These are phyloP conservation scores for Colletotrichum tamarilloi DNA, from an alignment of 2,329 filamentous ascomycete genomes.

Conservation along the genomic window DNA sequence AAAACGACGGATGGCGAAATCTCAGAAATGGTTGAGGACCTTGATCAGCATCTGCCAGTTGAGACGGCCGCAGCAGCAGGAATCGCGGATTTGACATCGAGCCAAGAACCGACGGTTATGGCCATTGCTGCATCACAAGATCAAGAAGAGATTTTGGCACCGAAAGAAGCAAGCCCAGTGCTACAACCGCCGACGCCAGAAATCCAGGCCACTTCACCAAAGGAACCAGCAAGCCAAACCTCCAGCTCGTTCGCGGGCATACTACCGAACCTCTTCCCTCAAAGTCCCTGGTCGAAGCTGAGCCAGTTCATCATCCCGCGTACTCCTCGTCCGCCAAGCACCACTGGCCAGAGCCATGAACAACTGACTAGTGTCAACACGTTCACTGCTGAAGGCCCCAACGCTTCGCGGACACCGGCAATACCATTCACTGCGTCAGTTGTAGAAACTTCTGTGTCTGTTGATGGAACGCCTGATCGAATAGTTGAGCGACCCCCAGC, in stretches of 20 bases:
- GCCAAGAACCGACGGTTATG: constrained; percentile 7
- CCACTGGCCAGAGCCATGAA: neutral
- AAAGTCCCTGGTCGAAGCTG: constrained; percentile 29
- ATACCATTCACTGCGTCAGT: neutral
- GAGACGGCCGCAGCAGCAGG: neutral
- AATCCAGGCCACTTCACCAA: neutral
- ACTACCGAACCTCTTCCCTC: neutral
- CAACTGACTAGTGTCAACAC: neutral
- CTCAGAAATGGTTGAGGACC: neutral
- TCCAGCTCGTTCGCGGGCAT: neutral
- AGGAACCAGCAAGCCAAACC: neutral
- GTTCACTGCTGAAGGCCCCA: neutral
- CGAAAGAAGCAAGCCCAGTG: neutral
- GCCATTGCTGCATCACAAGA: neutral
- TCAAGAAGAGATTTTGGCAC: neutral
- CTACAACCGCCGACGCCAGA: neutral
- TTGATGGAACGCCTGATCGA: neutral
- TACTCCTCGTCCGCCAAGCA: neutral
- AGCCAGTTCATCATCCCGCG: neutral
- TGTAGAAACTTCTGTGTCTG: neutral
- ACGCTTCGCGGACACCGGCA: neutral
- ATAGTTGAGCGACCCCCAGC: neutral
- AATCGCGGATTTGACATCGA: neutral
- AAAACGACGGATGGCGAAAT: neutral
- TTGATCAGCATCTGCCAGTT: neutral